Evolutionary conservation across 208 protist genomes (phyloP).

Genomic region (Phytomonas francai): DNA sequence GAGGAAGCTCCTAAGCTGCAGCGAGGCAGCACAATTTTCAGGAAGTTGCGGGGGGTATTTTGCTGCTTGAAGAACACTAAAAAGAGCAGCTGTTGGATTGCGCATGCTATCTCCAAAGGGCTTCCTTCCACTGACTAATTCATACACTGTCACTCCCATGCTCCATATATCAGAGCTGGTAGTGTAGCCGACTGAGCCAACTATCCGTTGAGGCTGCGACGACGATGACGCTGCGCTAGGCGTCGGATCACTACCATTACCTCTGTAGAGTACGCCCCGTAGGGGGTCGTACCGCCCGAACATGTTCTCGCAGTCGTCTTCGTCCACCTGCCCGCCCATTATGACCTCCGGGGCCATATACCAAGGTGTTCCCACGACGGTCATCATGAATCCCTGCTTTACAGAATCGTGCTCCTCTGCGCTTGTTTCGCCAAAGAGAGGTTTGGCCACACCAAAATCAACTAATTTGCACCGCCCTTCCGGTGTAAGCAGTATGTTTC

Average conservation of each 20-base stretch:
- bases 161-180: conserved; percentile 82
- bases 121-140: conserved; percentile 72
- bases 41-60: conserved; percentile 48
- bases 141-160: conserved; percentile 74
- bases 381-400: conserved; percentile 35
- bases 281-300: not conserved
- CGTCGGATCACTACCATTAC: not conserved
- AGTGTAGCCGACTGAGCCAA: conserved; percentile 41
- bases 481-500: conserved; percentile 83
- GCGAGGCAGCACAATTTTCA: conserved; percentile 22
- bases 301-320: conserved; percentile 22
- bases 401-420: not conserved
- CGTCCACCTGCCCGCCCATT: conserved; percentile 32
- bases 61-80: conserved; percentile 45
- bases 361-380: conserved; percentile 83
- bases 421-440: conserved; percentile 25
- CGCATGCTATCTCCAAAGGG: conserved; percentile 54
- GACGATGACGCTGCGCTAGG: not conserved
- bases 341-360: conserved; percentile 92
- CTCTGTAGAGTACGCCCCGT: not conserved
- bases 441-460: conserved; percentile 83
- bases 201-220: not conserved
- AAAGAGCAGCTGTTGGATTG: conserved; percentile 65
- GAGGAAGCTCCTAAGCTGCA: conserved; percentile 46
- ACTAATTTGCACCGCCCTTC: conserved; percentile 81